These are phyloP conservation scores for Citrus glauca DNA, from an alignment of 345 rosid species.

Conservation along the genomic window DNA sequence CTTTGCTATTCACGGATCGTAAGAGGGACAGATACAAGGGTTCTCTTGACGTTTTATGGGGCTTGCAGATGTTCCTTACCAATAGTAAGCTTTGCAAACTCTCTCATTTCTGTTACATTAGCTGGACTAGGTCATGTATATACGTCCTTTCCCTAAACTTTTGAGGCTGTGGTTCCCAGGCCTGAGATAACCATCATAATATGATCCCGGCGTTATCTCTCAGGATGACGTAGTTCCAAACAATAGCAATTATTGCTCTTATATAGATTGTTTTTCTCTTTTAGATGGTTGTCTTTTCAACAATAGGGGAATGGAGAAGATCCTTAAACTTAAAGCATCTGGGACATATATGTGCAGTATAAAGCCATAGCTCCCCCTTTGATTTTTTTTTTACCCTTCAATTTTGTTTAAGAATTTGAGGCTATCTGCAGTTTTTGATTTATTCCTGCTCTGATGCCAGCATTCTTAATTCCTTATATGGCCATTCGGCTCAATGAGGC, in stretches of 20 bases:
- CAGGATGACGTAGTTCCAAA: neutral
- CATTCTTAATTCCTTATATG: constrained; percentile 93
- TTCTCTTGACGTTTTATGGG: constrained; percentile 77
- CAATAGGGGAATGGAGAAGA: neutral
- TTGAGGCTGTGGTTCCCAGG: neutral
- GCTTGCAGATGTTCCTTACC: constrained; percentile 94
- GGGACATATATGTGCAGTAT: neutral
- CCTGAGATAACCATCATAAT: neutral
- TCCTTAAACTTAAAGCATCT: neutral
- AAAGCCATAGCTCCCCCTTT: neutral
- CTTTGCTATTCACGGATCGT: constrained; percentile 75
- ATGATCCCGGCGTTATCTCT: neutral
- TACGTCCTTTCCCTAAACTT: neutral
- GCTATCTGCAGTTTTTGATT: neutral
- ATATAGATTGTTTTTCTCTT: neutral
- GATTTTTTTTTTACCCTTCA: neutral
- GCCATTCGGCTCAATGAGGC: constrained; percentile 69
- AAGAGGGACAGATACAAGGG: constrained; percentile 73
- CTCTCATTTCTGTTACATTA: constrained; percentile 2
- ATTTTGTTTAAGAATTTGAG: neutral
- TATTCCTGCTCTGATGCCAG: constrained; percentile 29
- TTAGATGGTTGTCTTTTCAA: neutral
- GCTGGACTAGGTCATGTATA: neutral
- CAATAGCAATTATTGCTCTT: neutral
- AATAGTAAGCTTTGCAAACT: constrained; percentile 51